Conservation (phyloP, 306 rosid species). For the Erythrophleum fordii region DNA sequence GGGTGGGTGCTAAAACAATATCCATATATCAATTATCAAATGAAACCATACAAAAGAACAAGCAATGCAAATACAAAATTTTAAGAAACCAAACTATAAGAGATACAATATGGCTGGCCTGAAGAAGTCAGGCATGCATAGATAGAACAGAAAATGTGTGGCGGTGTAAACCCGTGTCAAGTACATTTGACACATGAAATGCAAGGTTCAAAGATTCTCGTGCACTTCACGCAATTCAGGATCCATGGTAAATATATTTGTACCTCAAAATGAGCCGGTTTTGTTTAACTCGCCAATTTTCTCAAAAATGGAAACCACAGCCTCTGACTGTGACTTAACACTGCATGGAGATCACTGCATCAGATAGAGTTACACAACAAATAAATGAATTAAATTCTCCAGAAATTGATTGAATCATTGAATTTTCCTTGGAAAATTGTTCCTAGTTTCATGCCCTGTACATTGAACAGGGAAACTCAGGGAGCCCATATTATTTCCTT, state of each 20-base stretch:
- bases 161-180: constrained; percentile 68
- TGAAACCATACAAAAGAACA: background rate
- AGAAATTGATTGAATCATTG: background rate
- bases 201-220: constrained; percentile 80
- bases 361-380: background rate
- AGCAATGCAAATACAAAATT: background rate
- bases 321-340: background rate
- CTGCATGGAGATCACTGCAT: background rate
- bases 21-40: background rate
- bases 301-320: background rate
- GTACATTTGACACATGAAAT: constrained; percentile 74
- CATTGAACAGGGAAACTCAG: background rate
- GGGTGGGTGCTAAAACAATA: too few species aligned
- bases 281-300: constrained; percentile 1
- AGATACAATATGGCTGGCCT: background rate
- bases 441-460: background rate
- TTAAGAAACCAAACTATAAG: background rate
- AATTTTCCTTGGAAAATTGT: background rate
- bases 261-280: background rate
- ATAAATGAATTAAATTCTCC: background rate
- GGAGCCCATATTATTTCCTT: background rate
- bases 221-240: constrained; percentile 63
- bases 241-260: constrained; percentile 53
- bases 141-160: constrained; percentile 85
- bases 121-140: too few species aligned